Conservation (phyloP, 148 eudicot genomes). For the Selenicereus undatus region DNA sequence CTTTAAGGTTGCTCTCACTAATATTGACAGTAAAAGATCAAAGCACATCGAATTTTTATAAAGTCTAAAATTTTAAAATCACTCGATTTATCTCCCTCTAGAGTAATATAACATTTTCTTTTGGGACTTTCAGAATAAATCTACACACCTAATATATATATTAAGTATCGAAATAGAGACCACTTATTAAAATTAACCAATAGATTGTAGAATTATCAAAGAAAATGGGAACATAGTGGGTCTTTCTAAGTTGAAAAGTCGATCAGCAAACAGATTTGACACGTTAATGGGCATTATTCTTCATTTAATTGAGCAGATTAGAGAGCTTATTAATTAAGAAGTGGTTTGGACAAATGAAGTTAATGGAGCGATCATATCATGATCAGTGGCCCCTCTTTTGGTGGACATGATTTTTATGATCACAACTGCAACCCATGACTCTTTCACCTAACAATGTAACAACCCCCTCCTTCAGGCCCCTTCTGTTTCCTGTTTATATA, state of each 20-base stretch:
- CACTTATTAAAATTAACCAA: not conserved
- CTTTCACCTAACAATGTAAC: slow-evolving; percentile 8
- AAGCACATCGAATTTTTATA: too few species aligned
- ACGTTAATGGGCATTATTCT: not conserved
- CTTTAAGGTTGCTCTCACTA: too few species aligned
- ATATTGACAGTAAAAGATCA: too few species aligned
- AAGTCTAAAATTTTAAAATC: too few species aligned
- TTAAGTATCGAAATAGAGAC: not conserved
- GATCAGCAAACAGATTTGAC: not conserved
- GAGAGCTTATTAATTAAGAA: slow-evolving; percentile 2
- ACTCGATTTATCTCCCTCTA: too few species aligned
- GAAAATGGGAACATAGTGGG: not conserved
- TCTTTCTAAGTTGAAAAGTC: not conserved
- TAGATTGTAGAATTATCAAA: not conserved
- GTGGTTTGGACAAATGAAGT: slow-evolving; percentile 4
- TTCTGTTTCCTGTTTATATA: not conserved
- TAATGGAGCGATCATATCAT: slow-evolving; percentile 13
- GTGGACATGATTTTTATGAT: slow-evolving; percentile 13
- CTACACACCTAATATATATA: too few species aligned
- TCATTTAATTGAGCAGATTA: not conserved
- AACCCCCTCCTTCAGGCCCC: slow-evolving; percentile 1
- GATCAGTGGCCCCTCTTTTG: not conserved
- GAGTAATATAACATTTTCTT: too few species aligned
- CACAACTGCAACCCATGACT: slow-evolving; percentile 13
- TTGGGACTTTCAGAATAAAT: too few species aligned